These are phyloP conservation scores for Aspergillus ochraceoroseus DNA, from an alignment of 2,329 filamentous ascomycete species.

Conservation along the genomic window DNA sequence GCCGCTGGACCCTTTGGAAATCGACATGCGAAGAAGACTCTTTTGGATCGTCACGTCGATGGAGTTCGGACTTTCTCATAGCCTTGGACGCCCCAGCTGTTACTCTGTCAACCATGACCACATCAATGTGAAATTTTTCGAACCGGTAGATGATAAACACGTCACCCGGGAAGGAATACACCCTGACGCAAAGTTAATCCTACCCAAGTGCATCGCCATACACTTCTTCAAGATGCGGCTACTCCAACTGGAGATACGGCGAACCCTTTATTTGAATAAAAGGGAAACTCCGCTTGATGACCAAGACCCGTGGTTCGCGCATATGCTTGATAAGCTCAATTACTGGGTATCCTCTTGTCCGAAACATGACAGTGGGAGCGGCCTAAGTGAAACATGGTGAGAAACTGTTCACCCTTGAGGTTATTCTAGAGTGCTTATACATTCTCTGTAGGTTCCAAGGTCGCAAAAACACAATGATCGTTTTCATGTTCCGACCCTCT, in stretches of 20 bases:
- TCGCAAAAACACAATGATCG: slow-evolving; percentile 79
- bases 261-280: slow-evolving; percentile 81
- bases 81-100: slow-evolving; percentile 78
- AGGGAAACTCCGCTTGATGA: slow-evolving; percentile 70
- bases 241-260: slow-evolving; percentile 79
- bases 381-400: slow-evolving; percentile 76
- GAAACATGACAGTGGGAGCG: slow-evolving; percentile 61
- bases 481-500: slow-evolving; percentile 83
- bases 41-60: slow-evolving; percentile 85
- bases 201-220: slow-evolving; percentile 83
- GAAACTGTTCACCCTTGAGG: too few relatives aligned
- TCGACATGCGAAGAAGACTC: slow-evolving; percentile 84
- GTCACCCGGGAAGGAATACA: slow-evolving; percentile 74
- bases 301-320: slow-evolving; percentile 76
- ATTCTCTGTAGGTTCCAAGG: slow-evolving; percentile 51
- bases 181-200: slow-evolving; percentile 62
- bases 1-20: slow-evolving; percentile 63
- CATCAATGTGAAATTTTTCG: slow-evolving; percentile 80
- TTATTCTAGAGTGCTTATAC: slow-evolving; percentile 9
- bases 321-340: slow-evolving; percentile 72
- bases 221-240: slow-evolving; percentile 92
- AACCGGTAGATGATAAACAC: slow-evolving; percentile 72
- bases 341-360: slow-evolving; percentile 76
- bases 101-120: slow-evolving; percentile 78
- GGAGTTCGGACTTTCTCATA: slow-evolving; percentile 83